Conservation (phyloP, 805 yeast genomes). For the Jamesozyma lodderae region DNA sequence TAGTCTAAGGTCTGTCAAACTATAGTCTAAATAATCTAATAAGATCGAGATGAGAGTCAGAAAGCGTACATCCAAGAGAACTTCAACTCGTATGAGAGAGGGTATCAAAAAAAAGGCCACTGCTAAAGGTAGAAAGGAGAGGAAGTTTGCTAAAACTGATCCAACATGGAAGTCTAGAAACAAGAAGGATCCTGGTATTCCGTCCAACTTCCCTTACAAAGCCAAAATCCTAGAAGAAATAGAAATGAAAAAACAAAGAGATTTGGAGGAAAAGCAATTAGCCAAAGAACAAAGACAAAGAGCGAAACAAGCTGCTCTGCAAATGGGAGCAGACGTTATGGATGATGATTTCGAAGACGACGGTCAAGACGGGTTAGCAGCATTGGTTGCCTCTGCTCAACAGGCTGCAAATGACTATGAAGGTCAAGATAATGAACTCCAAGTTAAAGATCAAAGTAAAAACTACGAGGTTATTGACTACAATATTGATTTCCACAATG, state of each 20-base stretch:
- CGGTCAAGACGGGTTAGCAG: constrained; percentile 57
- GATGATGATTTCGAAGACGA: constrained; percentile 36
- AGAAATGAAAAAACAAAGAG: constrained; percentile 50
- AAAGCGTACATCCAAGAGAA: constrained; percentile 74
- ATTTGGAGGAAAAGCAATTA: constrained; percentile 44
- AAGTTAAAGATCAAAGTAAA: constrained; percentile 36
- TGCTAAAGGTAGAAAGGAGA: constrained; percentile 81
- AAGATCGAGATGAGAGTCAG: constrained; percentile 43
- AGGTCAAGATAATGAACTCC: constrained; percentile 34
- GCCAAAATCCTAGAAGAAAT: constrained; percentile 67
- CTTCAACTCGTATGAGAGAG: constrained; percentile 86
- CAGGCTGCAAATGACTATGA: constrained; percentile 70
- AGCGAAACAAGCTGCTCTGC: constrained; percentile 31
- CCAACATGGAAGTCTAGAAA: constrained; percentile 84
- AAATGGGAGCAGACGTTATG: constrained; percentile 31
- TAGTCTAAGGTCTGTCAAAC: too few relatives aligned
- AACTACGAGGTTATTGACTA: constrained; percentile 43
- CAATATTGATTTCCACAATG: constrained; percentile 37
- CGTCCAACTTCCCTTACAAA: constrained; percentile 90
- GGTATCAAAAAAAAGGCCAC: constrained; percentile 94
- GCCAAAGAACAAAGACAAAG: constrained; percentile 42
- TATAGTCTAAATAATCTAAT: too few relatives aligned
- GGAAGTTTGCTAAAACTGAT: constrained; percentile 76
- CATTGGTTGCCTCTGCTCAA: constrained; percentile 83
- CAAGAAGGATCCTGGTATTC: constrained; percentile 90